Evolutionary conservation across 345 rosid species (phyloP), one percentile per base, ranked within the genome.

Genomic region (Hirschfeldia incana): DNA sequence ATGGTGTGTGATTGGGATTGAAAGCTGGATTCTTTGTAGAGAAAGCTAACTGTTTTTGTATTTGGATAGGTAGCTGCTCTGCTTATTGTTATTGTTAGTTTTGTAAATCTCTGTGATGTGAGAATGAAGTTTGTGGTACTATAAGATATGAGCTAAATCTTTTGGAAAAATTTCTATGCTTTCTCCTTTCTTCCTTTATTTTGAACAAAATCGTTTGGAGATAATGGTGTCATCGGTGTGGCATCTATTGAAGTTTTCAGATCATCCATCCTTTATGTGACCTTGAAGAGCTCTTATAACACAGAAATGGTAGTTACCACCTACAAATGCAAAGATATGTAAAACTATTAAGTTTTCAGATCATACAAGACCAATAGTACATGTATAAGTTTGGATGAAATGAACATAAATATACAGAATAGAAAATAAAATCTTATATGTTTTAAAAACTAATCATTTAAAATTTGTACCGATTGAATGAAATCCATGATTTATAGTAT

Each of bases 1-100:
- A 71, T n/a, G 90, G 89, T 53, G 96, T 84, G 0, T 80, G 73
- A 80, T 2, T 8, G 51, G n/a, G 16, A 73, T 51, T 63, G 39
- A 6, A 75, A 62, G 72, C 8, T 69, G 67, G 57, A 70, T 69
- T 75, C 42, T 74, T 74, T 62, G 51, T 69, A 74, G 44, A 58
- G 27, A 67, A 80, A 75, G 73, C 72, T 69, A 70, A 80, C 70
- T 75, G 44, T 64, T 75, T 42, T 62, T 74, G 66, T 63, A 37
- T 69, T 51, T 36, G 75, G 60, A 73, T 74, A 33, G 44, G 37
- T 68, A 67, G 78, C 32, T 33, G 34, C 17, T 65, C 57, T 66
- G 17, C 49, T 53, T 16, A 3, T 39, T 61, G 12, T 37, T 76
- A 34, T 44, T 58, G 62, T 60, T 69, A 26, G 13, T 21, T 60